A percentile compares a stretch with the other conserved stretches of the same genome.
These are phyloP conservation scores for Paramecium bursaria DNA, from an alignment of 73 alveolate species.

Conservation along the genomic window DNA sequence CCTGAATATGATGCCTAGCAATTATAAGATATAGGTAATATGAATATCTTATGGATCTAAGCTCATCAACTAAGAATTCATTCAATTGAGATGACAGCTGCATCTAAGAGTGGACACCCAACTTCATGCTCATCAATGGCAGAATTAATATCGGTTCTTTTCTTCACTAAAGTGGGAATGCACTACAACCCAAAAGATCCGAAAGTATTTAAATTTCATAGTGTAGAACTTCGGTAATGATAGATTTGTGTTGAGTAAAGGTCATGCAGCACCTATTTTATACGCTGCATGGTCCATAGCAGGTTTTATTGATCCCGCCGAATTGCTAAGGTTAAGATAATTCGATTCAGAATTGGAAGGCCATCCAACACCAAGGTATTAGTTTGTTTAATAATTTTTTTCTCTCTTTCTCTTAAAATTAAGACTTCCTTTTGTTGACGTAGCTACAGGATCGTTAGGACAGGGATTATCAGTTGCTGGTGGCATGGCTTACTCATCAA, in stretches of 20 bases:
- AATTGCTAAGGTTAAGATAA: slow-evolving; percentile 75
- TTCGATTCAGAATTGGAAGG: slow-evolving; percentile 80
- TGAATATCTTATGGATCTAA: slow-evolving; percentile 1
- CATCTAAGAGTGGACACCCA: slow-evolving; percentile 83
- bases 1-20: slow-evolving; percentile 1
- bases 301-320: slow-evolving; percentile 70
- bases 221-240: slow-evolving; percentile 72
- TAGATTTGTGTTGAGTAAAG: slow-evolving; percentile 80
- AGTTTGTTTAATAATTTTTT: too few species aligned
- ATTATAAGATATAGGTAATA: slow-evolving; percentile 40
- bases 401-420: not conserved
- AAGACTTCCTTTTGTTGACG: slow-evolving; percentile 84
- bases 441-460: slow-evolving; percentile 88
- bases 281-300: slow-evolving; percentile 87
- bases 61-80: slow-evolving; percentile 75
- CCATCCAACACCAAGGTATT: slow-evolving; percentile 81
- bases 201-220: slow-evolving; percentile 1
- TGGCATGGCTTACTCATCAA: slow-evolving; percentile 86
- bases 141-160: slow-evolving; percentile 78
- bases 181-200: slow-evolving; percentile 69
- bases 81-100: slow-evolving; percentile 76
- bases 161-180: slow-evolving; percentile 83
- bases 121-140: slow-evolving; percentile 84
- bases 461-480: slow-evolving; percentile 82
- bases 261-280: slow-evolving; percentile 87